Percentiles rank a stretch among this genome's conserved stretches.
These are phyloP conservation scores for Termitomyces sp. DNA, from an alignment of 768 basidiomycete genomes.

Conservation along the genomic window DNA sequence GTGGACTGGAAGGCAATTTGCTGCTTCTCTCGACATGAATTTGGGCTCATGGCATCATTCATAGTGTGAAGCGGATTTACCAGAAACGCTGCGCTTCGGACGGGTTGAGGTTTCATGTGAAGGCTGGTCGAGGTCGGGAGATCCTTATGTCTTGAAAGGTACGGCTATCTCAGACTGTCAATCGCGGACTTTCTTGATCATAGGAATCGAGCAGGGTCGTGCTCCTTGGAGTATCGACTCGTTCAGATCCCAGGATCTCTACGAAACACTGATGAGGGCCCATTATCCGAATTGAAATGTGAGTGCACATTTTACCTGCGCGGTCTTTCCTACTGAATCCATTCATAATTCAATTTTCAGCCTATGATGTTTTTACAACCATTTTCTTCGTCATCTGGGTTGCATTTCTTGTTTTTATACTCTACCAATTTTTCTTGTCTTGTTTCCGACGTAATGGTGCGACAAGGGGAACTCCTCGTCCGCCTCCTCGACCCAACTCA, in stretches of 20 bases:
- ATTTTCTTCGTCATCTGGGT: constrained; percentile 60
- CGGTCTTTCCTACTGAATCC: neutral
- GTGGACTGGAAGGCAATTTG: constrained; percentile 85
- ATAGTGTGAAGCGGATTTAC: constrained; percentile 89
- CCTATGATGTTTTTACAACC: constrained; percentile 41
- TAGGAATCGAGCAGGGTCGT: constrained; percentile 58
- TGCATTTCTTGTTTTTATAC: constrained; percentile 44
- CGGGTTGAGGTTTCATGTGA: constrained; percentile 86
- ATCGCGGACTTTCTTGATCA: neutral
- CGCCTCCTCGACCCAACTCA: constrained; percentile 29
- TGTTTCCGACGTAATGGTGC: constrained; percentile 37
- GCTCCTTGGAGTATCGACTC: constrained; percentile 81
- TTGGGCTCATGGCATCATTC: neutral
- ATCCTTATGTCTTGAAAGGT: constrained; percentile 86
- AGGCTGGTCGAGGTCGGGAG: constrained; percentile 83
- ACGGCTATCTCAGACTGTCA: constrained; percentile 6
- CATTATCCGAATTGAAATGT: constrained; percentile 26
- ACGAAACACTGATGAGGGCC: constrained; percentile 27
- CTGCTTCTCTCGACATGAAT: neutral
- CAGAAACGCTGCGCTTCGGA: constrained; percentile 78
- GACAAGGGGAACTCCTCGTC: constrained; percentile 26
- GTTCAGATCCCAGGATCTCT: constrained; percentile 59
- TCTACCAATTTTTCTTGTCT: constrained; percentile 57
- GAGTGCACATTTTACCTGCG: constrained; percentile 9
- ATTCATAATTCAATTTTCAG: constrained; percentile 24